Evolutionary conservation across 306 rosid genomes (phyloP), one percentile per base, ranked within the genome.

Genomic region (Cucurbita maxima): DNA sequence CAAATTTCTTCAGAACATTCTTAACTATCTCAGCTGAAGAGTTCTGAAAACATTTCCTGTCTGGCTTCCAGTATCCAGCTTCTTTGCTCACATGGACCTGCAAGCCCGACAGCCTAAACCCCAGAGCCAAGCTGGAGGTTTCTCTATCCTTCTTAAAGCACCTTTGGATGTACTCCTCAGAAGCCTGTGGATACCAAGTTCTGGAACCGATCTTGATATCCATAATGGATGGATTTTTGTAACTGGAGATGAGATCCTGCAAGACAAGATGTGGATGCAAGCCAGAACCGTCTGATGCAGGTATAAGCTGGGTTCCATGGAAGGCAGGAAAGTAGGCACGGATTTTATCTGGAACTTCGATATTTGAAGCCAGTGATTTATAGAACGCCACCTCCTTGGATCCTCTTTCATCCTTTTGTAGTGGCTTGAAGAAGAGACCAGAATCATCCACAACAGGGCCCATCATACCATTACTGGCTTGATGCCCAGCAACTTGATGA

Each of bases 401-500:
- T 40, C 98, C 97, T 0, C 97, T 87, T 0, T 62, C 73, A 59
- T 48, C 85, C 60, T 68, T 76, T 71, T 93, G 96, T 41, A 93
- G 90, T 72, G 97, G 98, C 79, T 94, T 94, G 82, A 83, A 94
- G 87, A 89, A 94, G 47, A 47, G 75, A 50, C 98, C 97, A 1
- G 87, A 81, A 77, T 81, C 90, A 73, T 94, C 97, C 0, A 89
- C 5, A 1, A 89, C 88, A 19, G 98, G 97, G 58, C 98, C 97
- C 6, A 90, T 61, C 6, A 11, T 2, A n/a, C 97, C 98, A 47
- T 66, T 43, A 70, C 52, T 3, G 4, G 94, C 92, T 62, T 30
- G 58, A 79, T 94, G 98, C 8, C 97, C 98, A 7, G 92, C 98
- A 55, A 90, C 98, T 79, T 94, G 97, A 84, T 94, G 94, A 44